Conservation (phyloP, 495 filamentous ascomycete genomes). For the Trichoderma parareesei region DNA sequence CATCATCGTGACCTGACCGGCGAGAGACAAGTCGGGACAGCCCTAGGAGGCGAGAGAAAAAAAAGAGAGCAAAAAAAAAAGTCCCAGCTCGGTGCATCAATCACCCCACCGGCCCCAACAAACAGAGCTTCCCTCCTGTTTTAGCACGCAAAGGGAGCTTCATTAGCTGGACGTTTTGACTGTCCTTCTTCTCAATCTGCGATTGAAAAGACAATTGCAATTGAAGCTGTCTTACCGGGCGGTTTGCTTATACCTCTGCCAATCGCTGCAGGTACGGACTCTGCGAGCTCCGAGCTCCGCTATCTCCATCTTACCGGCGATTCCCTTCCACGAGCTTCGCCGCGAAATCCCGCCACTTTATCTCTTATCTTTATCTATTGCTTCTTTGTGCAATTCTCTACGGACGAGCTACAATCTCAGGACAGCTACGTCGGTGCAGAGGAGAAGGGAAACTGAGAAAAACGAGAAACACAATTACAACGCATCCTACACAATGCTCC, state of each 20-base stretch:
- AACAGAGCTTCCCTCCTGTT: neutral
- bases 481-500: neutral
- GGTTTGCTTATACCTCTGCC: neutral
- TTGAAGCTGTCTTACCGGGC: neutral
- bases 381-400: neutral
- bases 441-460: neutral
- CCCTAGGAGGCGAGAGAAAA: neutral
- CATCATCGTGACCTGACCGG: neutral
- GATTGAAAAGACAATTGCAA: neutral
- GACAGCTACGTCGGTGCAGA: neutral
- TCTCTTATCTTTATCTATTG: neutral
- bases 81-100: neutral
- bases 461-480: neutral
- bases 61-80: neutral
- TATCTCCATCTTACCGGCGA: neutral
- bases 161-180: neutral
- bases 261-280: neutral
- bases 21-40: neutral
- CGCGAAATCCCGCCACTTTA: neutral
- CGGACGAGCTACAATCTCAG: neutral
- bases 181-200: neutral
- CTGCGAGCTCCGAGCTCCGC: conserved; percentile 5
- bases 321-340: neutral
- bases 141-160: neutral
- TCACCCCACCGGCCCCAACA: neutral